These are phyloP conservation scores for Globisporangium cystogenes DNA, from an alignment of 352 stramenopile species.

Conservation along the genomic window DNA sequence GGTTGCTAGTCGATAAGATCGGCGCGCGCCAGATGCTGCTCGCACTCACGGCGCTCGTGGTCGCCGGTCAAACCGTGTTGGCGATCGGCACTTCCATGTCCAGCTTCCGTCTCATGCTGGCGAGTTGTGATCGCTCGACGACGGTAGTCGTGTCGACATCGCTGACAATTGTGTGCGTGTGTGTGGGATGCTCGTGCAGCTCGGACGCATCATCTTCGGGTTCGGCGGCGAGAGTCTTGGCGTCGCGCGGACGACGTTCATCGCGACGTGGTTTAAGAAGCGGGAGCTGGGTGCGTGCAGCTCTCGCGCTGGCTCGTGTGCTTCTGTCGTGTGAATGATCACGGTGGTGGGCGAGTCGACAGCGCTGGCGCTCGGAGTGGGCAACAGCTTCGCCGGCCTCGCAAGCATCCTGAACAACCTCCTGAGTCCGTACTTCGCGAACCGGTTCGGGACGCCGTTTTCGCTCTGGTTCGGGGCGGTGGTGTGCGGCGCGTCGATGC, in stretches of 20 bases:
- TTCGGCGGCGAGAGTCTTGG: constrained; percentile 77
- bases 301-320: background rate
- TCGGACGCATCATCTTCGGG: constrained; percentile 78
- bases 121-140: background rate
- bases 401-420: constrained; percentile 81
- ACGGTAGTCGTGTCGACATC: background rate
- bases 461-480: constrained; percentile 63
- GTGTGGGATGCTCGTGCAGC: constrained; percentile 21
- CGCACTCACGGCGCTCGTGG: constrained; percentile 53
- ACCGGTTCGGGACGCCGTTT: constrained; percentile 35
- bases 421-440: constrained; percentile 58
- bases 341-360: background rate
- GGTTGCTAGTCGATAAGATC: constrained; percentile 64
- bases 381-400: constrained; percentile 58
- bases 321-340: background rate
- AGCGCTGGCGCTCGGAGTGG: constrained; percentile 81
- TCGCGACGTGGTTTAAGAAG: constrained; percentile 81
- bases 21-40: constrained; percentile 57
- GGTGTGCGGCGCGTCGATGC: constrained; percentile 37
- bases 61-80: constrained; percentile 60
- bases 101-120: constrained; percentile 41
- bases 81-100: constrained; percentile 48
- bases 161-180: background rate
- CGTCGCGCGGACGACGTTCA: constrained; percentile 65
- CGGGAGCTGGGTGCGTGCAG: constrained; percentile 45